Percentiles rank a stretch among this genome's conserved stretches.
Evolutionary conservation across 306 rosid species (phyloP).

Genomic region (Hippophae gyantsensis): DNA sequence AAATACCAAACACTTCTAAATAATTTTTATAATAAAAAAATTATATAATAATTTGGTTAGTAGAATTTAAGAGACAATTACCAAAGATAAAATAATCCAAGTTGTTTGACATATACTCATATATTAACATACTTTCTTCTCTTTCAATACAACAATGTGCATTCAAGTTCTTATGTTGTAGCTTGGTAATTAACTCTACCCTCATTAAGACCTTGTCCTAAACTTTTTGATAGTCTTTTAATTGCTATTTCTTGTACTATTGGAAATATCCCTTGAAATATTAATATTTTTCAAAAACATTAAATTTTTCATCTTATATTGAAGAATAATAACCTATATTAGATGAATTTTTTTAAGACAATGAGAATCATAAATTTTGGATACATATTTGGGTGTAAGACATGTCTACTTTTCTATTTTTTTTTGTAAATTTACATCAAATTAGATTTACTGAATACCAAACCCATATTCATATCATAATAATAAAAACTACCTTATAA

Average conservation of each 20-base stretch:
- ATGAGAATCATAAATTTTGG: no score
- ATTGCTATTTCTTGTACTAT: slow-evolving; percentile 20
- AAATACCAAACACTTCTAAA: background rate
- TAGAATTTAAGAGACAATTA: background rate
- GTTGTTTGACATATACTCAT: slow-evolving; percentile 3
- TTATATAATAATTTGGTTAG: background rate
- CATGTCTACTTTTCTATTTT: background rate
- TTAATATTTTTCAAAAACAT: no score
- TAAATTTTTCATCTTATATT: no score
- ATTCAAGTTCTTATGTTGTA: slow-evolving; percentile 20
- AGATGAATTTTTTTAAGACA: background rate
- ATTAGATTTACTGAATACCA: no score
- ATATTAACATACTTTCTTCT: slow-evolving; percentile 3
- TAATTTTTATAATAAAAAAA: background rate
- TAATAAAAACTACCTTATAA: background rate
- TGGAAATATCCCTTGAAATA: background rate
- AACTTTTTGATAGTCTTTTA: slow-evolving; percentile 20
- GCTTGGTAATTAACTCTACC: slow-evolving; percentile 15
- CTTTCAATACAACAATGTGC: background rate
- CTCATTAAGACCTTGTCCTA: slow-evolving; percentile 20
- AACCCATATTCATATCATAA: no score
- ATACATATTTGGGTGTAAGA: background rate
- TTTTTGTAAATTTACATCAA: background rate
- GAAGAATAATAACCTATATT: background rate
- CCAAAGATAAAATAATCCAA: slow-evolving; percentile 31